Evolutionary conservation across 2,329 filamentous ascomycete species (phyloP).

Genomic region (Cordyceps farinosa): DNA sequence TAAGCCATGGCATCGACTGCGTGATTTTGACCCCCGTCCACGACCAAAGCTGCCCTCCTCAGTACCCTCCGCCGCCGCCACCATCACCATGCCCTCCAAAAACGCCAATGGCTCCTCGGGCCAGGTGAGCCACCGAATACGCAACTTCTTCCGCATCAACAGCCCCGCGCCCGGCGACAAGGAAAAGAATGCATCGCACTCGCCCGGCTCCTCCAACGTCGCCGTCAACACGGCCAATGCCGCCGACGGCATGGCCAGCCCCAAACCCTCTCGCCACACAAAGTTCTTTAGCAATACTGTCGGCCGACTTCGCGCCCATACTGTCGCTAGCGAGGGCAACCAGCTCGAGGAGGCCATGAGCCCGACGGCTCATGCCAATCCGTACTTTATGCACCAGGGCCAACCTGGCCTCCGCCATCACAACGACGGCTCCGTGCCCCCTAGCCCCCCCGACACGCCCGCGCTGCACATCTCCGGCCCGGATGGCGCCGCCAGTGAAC

Average conservation of each 20-base stretch:
- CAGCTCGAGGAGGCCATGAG: constrained; percentile 83
- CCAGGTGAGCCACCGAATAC: constrained; percentile 65
- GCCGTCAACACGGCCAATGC: constrained; percentile 17
- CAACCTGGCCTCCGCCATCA: constrained; percentile 90
- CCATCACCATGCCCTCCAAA: constrained; percentile 50
- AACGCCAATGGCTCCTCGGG: constrained; percentile 46
- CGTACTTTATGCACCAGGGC: constrained; percentile 95
- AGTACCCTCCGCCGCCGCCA: neutral
- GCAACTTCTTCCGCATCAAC: constrained; percentile 70
- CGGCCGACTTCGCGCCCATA: constrained; percentile 82
- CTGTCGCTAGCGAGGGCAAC: constrained; percentile 89
- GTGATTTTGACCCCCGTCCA: neutral
- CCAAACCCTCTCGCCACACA: constrained; percentile 74
- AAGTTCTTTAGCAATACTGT: constrained; percentile 84
- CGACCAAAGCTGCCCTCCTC: constrained; percentile 20
- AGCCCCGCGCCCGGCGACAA: constrained; percentile 38
- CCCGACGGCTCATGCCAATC: constrained; percentile 90
- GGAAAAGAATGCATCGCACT: constrained; percentile 60
- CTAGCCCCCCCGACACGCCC: constrained; percentile 88
- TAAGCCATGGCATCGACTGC: constrained; percentile 14
- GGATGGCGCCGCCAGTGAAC: constrained; percentile 59
- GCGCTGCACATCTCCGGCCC: constrained; percentile 69
- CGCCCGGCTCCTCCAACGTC: constrained; percentile 14
- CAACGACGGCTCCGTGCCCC: constrained; percentile 88
- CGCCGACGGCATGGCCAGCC: constrained; percentile 24